phyloP scores from a whole-genome alignment of 106 monocot genomes.

The Vanilla planifolia region DNA sequence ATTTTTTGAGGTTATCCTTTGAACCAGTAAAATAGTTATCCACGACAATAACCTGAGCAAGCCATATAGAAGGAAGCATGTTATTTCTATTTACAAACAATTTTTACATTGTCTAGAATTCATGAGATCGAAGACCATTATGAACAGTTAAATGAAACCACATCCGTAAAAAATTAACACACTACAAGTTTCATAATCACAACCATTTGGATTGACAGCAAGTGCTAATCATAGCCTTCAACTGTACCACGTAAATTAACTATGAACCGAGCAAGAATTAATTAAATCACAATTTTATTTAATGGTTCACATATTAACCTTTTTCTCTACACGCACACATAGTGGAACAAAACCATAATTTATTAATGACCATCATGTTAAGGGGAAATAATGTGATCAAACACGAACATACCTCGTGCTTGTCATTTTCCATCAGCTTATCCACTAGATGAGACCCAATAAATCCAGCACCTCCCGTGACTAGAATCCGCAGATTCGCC shows the following conservation, averaged over 20 bases:
- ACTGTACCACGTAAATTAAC: background rate
- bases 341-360: too few relatives aligned
- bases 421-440: conserved; percentile 85
- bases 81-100: background rate
- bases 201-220: background rate
- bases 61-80: conserved; percentile 9
- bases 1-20: conserved; percentile 89
- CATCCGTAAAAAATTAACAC: too few relatives aligned
- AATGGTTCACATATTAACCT: too few relatives aligned
- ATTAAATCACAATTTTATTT: too few relatives aligned
- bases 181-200: background rate
- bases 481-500: conserved; percentile 67
- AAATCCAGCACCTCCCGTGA: conserved; percentile 75
- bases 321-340: too few relatives aligned
- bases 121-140: too few relatives aligned
- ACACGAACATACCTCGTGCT: conserved; percentile 72
- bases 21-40: conserved; percentile 94
- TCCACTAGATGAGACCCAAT: conserved; percentile 84
- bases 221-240: background rate
- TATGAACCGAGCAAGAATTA: too few relatives aligned
- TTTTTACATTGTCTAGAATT: background rate
- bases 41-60: conserved; percentile 66
- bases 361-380: too few relatives aligned
- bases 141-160: too few relatives aligned
- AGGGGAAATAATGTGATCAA: background rate